These are phyloP conservation scores for Lactifluus subvellereus DNA, from an alignment of 768 basidiomycete genomes.

Conservation along the genomic window DNA sequence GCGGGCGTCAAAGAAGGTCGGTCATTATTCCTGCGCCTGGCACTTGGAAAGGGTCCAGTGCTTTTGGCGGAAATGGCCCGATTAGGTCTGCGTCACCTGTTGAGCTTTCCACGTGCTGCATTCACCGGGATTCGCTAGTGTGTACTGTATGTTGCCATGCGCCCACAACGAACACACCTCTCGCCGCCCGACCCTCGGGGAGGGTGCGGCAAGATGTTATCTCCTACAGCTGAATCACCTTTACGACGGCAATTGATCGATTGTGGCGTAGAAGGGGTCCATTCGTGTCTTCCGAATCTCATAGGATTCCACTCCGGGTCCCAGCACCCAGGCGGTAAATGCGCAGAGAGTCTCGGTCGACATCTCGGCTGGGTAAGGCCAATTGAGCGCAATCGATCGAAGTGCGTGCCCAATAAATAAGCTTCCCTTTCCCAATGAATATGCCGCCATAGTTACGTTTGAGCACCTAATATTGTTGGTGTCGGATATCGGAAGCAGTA, in stretches of 20 bases:
- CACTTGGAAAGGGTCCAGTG: not conserved
- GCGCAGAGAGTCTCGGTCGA: conserved; percentile 8
- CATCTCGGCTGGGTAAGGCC: not conserved
- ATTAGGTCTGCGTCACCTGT: not conserved
- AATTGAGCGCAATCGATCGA: conserved; percentile 9
- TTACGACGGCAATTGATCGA: conserved; percentile 13
- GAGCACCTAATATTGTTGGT: not conserved
- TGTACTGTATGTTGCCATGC: not conserved
- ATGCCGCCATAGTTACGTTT: conserved; percentile 2
- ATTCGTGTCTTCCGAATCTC: not conserved
- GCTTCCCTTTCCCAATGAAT: conserved; percentile 15
- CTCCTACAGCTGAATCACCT: not conserved
- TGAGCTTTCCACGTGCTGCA: not conserved
- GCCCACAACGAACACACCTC: not conserved
- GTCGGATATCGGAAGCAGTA: conserved; percentile 10
- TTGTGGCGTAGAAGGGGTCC: conserved; percentile 16
- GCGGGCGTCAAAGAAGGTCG: not conserved
- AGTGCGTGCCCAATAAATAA: not conserved
- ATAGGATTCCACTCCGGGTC: not conserved
- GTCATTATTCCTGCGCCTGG: not conserved
- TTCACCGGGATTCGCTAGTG: not conserved
- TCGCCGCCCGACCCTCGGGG: conserved; percentile 2
- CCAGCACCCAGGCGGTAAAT: not conserved
- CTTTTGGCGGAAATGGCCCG: not conserved
- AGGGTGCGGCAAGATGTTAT: not conserved